Evolutionary conservation across 1,139 yeast species (phyloP), one percentile per base, ranked within the genome.

Genomic region (Debaryomycetaceae sp.): DNA sequence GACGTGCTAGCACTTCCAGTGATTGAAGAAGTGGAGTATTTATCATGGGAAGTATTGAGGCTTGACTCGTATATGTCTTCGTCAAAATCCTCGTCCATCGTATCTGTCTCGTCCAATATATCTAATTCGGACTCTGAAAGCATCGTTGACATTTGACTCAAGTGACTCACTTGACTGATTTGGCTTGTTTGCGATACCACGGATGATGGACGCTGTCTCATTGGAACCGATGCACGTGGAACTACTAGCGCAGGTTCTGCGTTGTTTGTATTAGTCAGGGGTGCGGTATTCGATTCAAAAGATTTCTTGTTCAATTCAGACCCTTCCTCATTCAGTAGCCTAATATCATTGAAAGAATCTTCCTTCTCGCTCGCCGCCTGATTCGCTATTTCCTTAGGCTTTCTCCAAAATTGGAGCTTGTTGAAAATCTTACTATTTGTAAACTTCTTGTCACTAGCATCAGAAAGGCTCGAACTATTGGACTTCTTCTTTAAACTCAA

Each of bases 181-280:
- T 78, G 78, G 45, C 86, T 80, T 34, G 77, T 68, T 53, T 82
- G 87, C 0, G 91, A 84, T 2, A 84, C 65, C 65, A 83, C 78
- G 0, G 91, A 84, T 5, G 81, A 71, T 2, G 91, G 90, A 43
- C 93, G 66, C 5, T 75, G 67, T 43, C 74, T 63, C 8, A 14
- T 13, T 5, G 34, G 38, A 17, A 17, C 36, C 7, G 22, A 22
- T 14, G 27, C 13, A 22, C 35, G 31, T 11, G 35, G 38, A 13
- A 24, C 33, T 23, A 38, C 35, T 29, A 34, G 37, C 3, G 24
- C 24, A 24, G 36, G 35, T 6, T 29, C 11, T 5, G 23, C 29
- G 11, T 42, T 41, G n/a, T 40, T 37, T 36, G 24, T 24, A 5
- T 11, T n/a, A 33, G 31, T 9, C 14, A 31, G 17, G 11, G n/a